Conservation (phyloP, 345 rosid genomes). For the Tarenaya hassleriana region DNA sequence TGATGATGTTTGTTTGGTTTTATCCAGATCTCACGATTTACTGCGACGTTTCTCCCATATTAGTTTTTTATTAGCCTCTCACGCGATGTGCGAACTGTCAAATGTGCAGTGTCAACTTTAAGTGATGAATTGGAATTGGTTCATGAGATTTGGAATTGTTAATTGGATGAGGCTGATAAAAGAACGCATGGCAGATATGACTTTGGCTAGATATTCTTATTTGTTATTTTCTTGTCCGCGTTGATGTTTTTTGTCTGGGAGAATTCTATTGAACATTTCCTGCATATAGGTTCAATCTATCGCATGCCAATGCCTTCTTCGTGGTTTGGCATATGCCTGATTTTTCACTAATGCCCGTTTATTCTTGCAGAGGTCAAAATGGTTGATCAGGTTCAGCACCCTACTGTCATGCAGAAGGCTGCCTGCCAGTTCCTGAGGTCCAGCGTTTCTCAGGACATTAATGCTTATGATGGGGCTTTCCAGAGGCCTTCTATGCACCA, state of each 20-base stretch:
- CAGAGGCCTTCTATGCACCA: slow-evolving; percentile 47
- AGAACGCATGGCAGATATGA: no score
- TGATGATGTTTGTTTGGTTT: no score
- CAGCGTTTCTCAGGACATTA: slow-evolving; percentile 37
- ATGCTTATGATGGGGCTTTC: slow-evolving; percentile 35
- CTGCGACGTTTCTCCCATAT: no score
- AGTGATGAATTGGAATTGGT: no score
- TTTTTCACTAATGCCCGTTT: background rate
- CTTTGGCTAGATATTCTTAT: background rate
- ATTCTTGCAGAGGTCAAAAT: slow-evolving; percentile 44
- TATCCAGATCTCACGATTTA: no score
- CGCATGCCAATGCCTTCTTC: background rate
- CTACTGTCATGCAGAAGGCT: slow-evolving; percentile 57
- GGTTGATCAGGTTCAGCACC: slow-evolving; percentile 77
- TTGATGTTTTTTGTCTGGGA: background rate
- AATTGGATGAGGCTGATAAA: no score
- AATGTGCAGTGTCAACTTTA: no score
- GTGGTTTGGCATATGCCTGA: background rate
- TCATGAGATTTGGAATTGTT: background rate
- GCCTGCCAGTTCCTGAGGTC: slow-evolving; percentile 56
- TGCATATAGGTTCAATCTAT: background rate
- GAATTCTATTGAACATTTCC: background rate
- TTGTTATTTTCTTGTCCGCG: background rate
- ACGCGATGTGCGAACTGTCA: no score
- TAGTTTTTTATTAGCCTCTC: no score